Conservation (phyloP, 805 yeast genomes). For the Allodekkera sacchari region DNA sequence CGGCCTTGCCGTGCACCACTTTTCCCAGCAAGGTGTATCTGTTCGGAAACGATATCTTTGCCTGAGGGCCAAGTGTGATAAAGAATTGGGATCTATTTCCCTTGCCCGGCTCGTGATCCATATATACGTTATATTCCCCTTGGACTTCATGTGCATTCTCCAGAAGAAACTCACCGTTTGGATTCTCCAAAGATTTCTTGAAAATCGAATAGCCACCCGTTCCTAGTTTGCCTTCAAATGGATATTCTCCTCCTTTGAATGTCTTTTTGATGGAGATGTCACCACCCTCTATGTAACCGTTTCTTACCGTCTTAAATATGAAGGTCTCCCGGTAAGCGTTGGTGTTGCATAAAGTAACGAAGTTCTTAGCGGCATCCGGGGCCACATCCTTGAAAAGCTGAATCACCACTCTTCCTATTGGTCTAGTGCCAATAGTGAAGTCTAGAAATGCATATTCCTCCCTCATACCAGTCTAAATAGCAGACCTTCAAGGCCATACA, state of each 20-base stretch:
- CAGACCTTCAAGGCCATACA: too few species aligned
- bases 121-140: conserved; percentile 44
- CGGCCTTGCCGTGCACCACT: conserved; percentile 60
- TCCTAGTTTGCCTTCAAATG: conserved; percentile 23
- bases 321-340: conserved; percentile 33
- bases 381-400: conserved; percentile 43
- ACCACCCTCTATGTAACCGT: conserved; percentile 67
- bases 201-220: conserved; percentile 40
- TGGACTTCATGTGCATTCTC: conserved; percentile 46
- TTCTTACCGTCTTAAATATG: conserved; percentile 59
- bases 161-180: conserved; percentile 37
- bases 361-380: conserved; percentile 48
- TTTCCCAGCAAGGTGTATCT: conserved; percentile 74
- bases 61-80: conserved; percentile 58
- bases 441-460: conserved; percentile 29
- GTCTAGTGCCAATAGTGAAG: conserved; percentile 26
- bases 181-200: conserved; percentile 18
- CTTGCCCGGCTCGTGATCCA: conserved; percentile 55
- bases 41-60: conserved; percentile 69
- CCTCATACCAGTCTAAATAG: too few species aligned
- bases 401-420: conserved; percentile 53
- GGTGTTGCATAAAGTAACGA: conserved; percentile 37
- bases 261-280: conserved; percentile 28
- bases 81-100: conserved; percentile 64
- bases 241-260: conserved; percentile 27